Evolutionary conservation across 352 stramenopile genomes (phyloP), one percentile per base, ranked within the genome.

Genomic region (Globisporangium cylindrosporum): DNA sequence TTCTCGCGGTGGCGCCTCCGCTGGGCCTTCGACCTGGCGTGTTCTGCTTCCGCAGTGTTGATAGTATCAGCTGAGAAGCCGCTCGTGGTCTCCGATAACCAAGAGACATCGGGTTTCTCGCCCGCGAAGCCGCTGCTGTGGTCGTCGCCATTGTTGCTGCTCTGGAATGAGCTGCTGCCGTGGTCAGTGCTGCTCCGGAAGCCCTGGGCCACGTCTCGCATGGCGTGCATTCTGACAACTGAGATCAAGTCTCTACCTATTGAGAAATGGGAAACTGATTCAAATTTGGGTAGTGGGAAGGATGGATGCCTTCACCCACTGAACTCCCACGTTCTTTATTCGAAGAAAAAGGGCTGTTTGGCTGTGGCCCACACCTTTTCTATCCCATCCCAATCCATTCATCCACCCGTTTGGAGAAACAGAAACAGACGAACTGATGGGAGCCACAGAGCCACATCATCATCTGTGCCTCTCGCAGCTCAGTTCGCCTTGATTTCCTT

Each of bases 1-100:
- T 82, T 82, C 62, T 82, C 76, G 18, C 76, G 73, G 49, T 82
- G 73, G 20, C 76, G 73, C 48, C 79, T 69, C 8, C 76, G 76
- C 48, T 77, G 36, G 14, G 38, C 4, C 24, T 41, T 24, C 2
- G 29, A 18, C n/a, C 38, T 27, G 6, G 38, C 41, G 38, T 38
- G 41, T 27, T 25, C 18, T 3, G 1, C 15, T 3, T 9, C 49
- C 3, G n/a, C n/a, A 8, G 22, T 15, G 27, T 32, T 32, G 27
- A 32, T 32, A 32, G 27, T 32, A 32, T 24, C 49, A 56, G 22
- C 49, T 8, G 10, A 57, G 24, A 24, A 25, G 22, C 22, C 20
- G 15, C 41, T 48, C 4, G 15, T n/a, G 14, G 38, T 46, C 38
- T 46, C 38, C 38, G 38, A 20, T 14, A 46, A 14, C 38, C 38